These are phyloP conservation scores for Geum urbanum DNA, from an alignment of 306 rosid species.

Conservation along the genomic window DNA sequence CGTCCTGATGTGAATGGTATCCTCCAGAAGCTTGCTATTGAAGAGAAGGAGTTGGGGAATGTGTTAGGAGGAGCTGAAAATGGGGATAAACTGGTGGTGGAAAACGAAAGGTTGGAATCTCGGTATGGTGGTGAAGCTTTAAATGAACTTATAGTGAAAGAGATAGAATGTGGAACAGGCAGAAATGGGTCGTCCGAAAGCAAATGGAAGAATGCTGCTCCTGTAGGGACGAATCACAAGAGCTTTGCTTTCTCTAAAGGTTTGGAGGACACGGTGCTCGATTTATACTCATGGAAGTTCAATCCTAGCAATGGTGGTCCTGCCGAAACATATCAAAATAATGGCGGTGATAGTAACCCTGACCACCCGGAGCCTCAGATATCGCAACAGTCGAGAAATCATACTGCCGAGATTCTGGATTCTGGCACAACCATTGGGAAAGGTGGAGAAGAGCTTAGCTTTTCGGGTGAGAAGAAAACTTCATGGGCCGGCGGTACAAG, in stretches of 20 bases:
- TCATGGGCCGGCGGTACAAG: slow-evolving; percentile 62
- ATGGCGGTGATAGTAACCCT: slow-evolving; percentile 32
- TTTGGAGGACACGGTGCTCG: slow-evolving; percentile 62
- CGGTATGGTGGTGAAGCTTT: slow-evolving; percentile 48
- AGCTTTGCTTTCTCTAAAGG: slow-evolving; percentile 56
- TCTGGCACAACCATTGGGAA: slow-evolving; percentile 37
- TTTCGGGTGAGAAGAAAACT: slow-evolving; percentile 47
- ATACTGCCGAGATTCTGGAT: slow-evolving; percentile 37
- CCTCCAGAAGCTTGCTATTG: slow-evolving; percentile 64
- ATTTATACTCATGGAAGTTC: slow-evolving; percentile 68
- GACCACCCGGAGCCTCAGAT: slow-evolving; percentile 36
- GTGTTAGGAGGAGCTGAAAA: slow-evolving; percentile 42
- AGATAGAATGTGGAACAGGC: slow-evolving; percentile 81
- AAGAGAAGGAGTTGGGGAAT: slow-evolving; percentile 48
- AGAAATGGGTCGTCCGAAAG: slow-evolving; percentile 54
- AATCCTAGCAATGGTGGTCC: slow-evolving; percentile 67
- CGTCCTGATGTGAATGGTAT: slow-evolving; percentile 64
- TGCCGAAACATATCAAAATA: slow-evolving; percentile 41
- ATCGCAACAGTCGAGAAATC: slow-evolving; percentile 43
- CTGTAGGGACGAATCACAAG: slow-evolving; percentile 52
- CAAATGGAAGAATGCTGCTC: slow-evolving; percentile 58
- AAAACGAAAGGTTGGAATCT: slow-evolving; percentile 40
- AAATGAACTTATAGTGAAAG: slow-evolving; percentile 87
- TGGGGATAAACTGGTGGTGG: slow-evolving; percentile 53
- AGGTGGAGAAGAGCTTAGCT: slow-evolving; percentile 39